phyloP scores from a whole-genome alignment of 2,329 filamentous ascomycete genomes.

The Orbilia quercus region DNA sequence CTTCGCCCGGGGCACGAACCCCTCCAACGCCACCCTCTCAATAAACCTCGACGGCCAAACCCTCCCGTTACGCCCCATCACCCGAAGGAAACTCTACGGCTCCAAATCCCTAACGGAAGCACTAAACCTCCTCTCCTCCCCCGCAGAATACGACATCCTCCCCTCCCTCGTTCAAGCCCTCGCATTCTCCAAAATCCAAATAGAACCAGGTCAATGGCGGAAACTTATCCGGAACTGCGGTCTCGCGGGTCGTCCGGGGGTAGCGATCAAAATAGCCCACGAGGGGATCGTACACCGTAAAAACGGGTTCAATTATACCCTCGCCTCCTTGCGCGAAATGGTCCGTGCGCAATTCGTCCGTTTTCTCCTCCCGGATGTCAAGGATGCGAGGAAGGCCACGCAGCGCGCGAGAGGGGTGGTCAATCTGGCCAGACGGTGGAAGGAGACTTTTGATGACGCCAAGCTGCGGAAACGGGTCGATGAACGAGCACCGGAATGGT shows the following conservation, averaged over 20 bases:
- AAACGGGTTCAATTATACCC: conserved; percentile 44
- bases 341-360: conserved; percentile 42
- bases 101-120: conserved; percentile 67
- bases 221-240: conserved; percentile 41
- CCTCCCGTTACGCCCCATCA: conserved; percentile 25
- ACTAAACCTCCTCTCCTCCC: conserved; percentile 66
- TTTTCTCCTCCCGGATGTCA: conserved; percentile 33
- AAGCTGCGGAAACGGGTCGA: conserved; percentile 11
- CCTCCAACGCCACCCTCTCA: conserved; percentile 35
- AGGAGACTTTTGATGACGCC: conserved; percentile 32
- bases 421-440: conserved; percentile 17
- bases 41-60: conserved; percentile 46
- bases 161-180: conserved; percentile 25
- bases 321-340: conserved; percentile 33
- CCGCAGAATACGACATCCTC: conserved; percentile 44
- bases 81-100: conserved; percentile 16
- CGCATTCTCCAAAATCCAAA: conserved; percentile 38
- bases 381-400: conserved; percentile 24
- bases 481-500: conserved; percentile 31
- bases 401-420: conserved; percentile 18
- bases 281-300: conserved; percentile 41
- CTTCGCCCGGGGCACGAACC: conserved; percentile 48
- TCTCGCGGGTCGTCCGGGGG: conserved; percentile 24
- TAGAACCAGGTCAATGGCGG: conserved; percentile 34
- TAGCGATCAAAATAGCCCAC: conserved; percentile 38